Base-by-base conservation (phyloP, 2,329 filamentous ascomycete species). In the Ophiostoma fasciatum region DNA sequence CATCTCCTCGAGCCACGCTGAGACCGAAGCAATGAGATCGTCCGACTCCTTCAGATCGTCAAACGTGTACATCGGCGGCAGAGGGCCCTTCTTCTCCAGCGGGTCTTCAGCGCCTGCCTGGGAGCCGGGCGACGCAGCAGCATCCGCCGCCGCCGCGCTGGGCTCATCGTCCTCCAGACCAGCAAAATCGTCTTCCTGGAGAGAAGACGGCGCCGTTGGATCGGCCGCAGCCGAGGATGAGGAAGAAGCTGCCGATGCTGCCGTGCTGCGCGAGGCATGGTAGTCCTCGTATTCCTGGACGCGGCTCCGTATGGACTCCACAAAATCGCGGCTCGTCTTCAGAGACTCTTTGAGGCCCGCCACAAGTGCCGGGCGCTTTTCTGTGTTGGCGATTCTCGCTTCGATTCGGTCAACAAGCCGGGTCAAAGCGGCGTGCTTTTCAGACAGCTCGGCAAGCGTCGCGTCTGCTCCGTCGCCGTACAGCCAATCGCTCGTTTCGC, bases 381-480 rank as follows among this genome's bases (percentile, higher is more conserved):
- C 59, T 3, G 72, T 66, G 55, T 98, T 88, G 13, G 78, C 68
- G 32, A 78, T 75, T 40, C 90, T 74, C 51, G 70, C 74, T 46
- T 84, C 68, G 19, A 94, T 74, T 2, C 87, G 88, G 22, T 72
- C 63, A 35, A 87, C 81, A 31, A 94, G 71, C 36, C 75, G 71
- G 51, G 83, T 78, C 33, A 98, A 71, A 30, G 71, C 71, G 55
- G 82, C 78, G 33, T 92, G 70, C 53, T 78, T 83, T 37, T 71
- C 67, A 54, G 78, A 82, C 49, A 98, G 70, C 32, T 78, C 74
- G 4, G 82, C 74, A 39, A 76, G 77, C 25, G 71, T 66, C 5
- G 90, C 87, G 33, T 85, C 76, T 13, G 71, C 68, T 38, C 88
- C 84, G 31, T 87, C 85, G 13, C 73, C 82, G 53, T 94, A 90